Evolutionary conservation across 768 basidiomycete species (phyloP), one percentile per base, ranked within the genome.

Genomic region (Russula dissimulans): DNA sequence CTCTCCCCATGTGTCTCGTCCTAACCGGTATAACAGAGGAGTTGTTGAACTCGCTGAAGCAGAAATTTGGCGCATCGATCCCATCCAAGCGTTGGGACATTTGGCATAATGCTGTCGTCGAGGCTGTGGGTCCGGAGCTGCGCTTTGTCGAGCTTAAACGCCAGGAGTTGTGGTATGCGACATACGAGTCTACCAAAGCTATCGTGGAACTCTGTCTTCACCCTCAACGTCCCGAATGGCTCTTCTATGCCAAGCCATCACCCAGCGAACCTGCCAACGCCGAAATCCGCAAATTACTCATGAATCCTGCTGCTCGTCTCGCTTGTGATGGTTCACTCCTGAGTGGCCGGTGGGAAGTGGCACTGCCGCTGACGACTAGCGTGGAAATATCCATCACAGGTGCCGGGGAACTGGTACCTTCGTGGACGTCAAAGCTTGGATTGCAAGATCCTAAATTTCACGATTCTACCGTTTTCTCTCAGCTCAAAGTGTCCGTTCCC

Each of bases 121-220:
- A 79, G 15, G 86, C 84, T 6, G 74, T 78, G 0, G 59, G 69
- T n/a, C 76, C 77, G 17, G 86, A 91, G 65, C 79, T 95, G 51
- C 85, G 87, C 43, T 97, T 95, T 69, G 82, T 86, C 15, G 87
- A 89, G 64, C 78, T 89, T 43, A 92, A 89, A 71, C 86, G 95
- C 34, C 92, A 95, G 70, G 86, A 89, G 61, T 82, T 86, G 36
- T 97, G 95, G 95, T 83, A 81, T 26, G 90, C 81, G 1, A 75
- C 85, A 18, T 97, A 89, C 72, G 82, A 84, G 65, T 89, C 90
- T 0, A 75, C 86, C 0, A 70, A 77, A 3, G 93, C 87, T 10
- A 75, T 72, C 2, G 79, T 95, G 46, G 89, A 95, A 68, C 79
- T 97, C 15, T 78, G 82, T 54, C 77, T 97, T 12, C 83, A 92